phyloP scores from a whole-genome alignment of 2,329 filamentous ascomycete genomes.

The Pyricularia sp. region DNA sequence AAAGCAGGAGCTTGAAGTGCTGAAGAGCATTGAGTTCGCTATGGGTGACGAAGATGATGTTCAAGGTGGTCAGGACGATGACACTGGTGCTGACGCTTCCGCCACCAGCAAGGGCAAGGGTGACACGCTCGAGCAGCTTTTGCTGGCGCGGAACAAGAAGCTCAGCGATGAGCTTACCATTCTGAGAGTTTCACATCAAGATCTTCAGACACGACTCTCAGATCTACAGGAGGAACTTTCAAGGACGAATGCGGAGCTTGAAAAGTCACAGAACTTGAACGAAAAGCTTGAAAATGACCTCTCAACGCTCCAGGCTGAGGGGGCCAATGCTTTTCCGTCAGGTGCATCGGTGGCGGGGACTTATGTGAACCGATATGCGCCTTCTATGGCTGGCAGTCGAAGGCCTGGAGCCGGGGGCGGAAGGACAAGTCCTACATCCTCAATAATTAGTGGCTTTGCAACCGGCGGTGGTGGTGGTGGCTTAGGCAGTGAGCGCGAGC shows the following conservation, averaged over 20 bases:
- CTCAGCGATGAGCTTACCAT: conserved; percentile 87
- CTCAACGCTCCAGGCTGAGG: conserved; percentile 73
- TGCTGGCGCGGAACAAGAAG: conserved; percentile 92
- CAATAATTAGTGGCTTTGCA: conserved; percentile 91
- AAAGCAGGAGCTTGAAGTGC: conserved; percentile 87
- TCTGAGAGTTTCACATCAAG: conserved; percentile 84
- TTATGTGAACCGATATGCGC: conserved; percentile 67
- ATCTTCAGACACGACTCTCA: conserved; percentile 69
- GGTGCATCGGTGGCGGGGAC: conserved; percentile 89
- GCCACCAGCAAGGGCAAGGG: conserved; percentile 42
- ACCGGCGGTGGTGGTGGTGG: background rate
- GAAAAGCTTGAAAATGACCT: conserved; percentile 87
- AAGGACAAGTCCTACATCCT: conserved; percentile 78
- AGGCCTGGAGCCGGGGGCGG: conserved; percentile 20
- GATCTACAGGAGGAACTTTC: conserved; percentile 74
- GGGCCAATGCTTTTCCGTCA: conserved; percentile 71
- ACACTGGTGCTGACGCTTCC: conserved; percentile 11
- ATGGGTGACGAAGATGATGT: conserved; percentile 72
- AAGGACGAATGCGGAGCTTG: conserved; percentile 70
- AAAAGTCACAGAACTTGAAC: conserved; percentile 72
- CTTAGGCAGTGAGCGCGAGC: conserved; percentile 32
- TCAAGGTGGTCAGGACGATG: conserved; percentile 23
- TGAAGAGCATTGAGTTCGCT: conserved; percentile 96
- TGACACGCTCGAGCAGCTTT: conserved; percentile 78
- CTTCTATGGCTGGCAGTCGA: conserved; percentile 34